A percentile compares a stretch with the other conserved stretches of the same genome.
Conservation (phyloP, 192 early-diverging fungal species). For the Rhizophagus prolifer region DNA sequence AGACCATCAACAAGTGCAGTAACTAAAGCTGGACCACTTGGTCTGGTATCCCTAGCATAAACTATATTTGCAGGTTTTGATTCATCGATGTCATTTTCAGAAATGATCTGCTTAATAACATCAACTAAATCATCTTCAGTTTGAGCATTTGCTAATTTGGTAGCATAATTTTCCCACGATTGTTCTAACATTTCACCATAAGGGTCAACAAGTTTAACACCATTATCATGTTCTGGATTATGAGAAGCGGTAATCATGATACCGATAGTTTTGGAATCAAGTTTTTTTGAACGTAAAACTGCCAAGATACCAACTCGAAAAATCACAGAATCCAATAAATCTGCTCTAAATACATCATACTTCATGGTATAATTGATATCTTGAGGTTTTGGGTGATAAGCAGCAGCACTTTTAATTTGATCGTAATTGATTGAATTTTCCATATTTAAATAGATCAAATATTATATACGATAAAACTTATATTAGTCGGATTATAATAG, state of each 20-base stretch:
- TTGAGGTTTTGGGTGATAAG: slow-evolving; percentile 71
- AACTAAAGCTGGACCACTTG: slow-evolving; percentile 82
- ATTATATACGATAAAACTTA: background rate
- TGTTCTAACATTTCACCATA: slow-evolving; percentile 98
- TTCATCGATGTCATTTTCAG: slow-evolving; percentile 69
- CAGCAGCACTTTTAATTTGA: slow-evolving; percentile 47
- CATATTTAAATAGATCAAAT: slow-evolving; percentile 10
- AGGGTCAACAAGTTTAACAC: slow-evolving; percentile 97
- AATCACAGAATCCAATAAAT: slow-evolving; percentile 87
- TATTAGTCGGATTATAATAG: no score
- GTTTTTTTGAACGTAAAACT: slow-evolving; percentile 85
- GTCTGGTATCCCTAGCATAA: slow-evolving; percentile 91
- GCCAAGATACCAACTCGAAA: slow-evolving; percentile 92
- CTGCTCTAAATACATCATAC: slow-evolving; percentile 68
- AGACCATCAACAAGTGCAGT: slow-evolving; percentile 81
- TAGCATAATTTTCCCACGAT: slow-evolving; percentile 93
- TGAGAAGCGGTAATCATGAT: slow-evolving; percentile 99
- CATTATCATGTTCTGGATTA: slow-evolving; percentile 97
- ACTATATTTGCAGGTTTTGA: slow-evolving; percentile 69
- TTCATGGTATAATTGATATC: slow-evolving; percentile 68
- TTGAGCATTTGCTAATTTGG: slow-evolving; percentile 82
- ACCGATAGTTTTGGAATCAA: slow-evolving; percentile 83
- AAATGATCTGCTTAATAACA: slow-evolving; percentile 64
- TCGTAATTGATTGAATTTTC: slow-evolving; percentile 38
- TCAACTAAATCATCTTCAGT: slow-evolving; percentile 61